phyloP scores from a whole-genome alignment of 257 asterid genomes.

The Ajuga chamaepitys region DNA sequence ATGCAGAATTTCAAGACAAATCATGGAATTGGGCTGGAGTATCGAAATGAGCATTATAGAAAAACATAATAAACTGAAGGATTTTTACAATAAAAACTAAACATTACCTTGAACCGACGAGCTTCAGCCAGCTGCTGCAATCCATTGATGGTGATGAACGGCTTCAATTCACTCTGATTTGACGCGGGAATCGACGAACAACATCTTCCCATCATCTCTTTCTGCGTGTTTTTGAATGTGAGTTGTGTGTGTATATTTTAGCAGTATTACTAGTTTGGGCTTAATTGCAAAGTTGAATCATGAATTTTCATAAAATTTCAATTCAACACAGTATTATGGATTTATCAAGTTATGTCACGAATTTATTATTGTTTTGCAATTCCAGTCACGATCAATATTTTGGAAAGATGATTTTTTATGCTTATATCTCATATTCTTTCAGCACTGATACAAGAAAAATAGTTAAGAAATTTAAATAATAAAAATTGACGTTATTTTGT shows the following conservation, averaged over 20 bases:
- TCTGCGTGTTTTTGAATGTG: conserved; percentile 10
- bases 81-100: background rate
- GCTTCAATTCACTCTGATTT: conserved; percentile 30
- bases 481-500: too few species aligned
- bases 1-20: background rate
- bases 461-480: too few species aligned
- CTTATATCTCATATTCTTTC: too few species aligned
- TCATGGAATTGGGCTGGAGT: background rate
- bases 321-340: too few species aligned
- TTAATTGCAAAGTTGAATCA: too few species aligned
- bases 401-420: too few species aligned
- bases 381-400: too few species aligned
- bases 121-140: conserved; percentile 58
- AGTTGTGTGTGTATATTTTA: conserved; percentile 1
- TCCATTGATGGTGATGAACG: conserved; percentile 46
- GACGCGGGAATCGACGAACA: conserved; percentile 27
- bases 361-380: too few species aligned
- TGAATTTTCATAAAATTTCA: too few species aligned
- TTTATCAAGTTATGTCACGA: too few species aligned
- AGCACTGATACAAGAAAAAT: too few species aligned
- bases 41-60: background rate
- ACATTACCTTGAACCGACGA: conserved; percentile 52
- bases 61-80: background rate
- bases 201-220: conserved; percentile 33
- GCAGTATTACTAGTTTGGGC: too few species aligned